Evolutionary conservation across 805 yeast species (phyloP), one percentile per base, ranked within the genome.

Genomic region (Candida ascalaphidarum): DNA sequence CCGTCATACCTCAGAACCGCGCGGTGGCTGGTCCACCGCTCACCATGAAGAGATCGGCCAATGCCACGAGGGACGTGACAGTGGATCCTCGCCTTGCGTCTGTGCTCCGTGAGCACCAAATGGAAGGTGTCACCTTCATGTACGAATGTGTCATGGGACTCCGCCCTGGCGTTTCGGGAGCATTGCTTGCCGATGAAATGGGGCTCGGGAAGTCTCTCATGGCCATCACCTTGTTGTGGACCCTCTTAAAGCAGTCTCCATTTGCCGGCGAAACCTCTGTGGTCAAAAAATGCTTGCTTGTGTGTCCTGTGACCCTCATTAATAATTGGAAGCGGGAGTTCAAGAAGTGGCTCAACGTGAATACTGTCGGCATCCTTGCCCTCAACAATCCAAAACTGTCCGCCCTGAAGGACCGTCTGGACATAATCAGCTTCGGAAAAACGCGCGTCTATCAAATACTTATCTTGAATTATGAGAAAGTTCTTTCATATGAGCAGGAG

Each of bases 111-210:
- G 79, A 81, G 0, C 97, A 92, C 55, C 98, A 92, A 50, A 53
- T 71, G 10, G 88, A 81, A 38, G 98, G 96, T 2, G 82, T 89
- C 1, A 50, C 56, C 29, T 92, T 92, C 44, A 56, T 92, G 40
- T 84, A 84, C 47, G 80, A 81, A 32, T 83, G 95, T 41, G 69
- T 88, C 2, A 72, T 81, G 78, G 94, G 94, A 0, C 55, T 69
- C 28, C 57, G 69, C 15, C 58, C 60, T 2, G 71, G 72, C 0
- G n/a, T n/a, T n/a, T 41, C 55, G 23, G 97, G 98, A 0, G 88
- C 89, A 2, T 55, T 92, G 4, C 52, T 92, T 23, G 98, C 98
- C 0, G 98, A 92, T 52, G 97, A 89, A 43, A 92, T 92, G 98
- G 98, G 98, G 0, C 60, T 92, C 11, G 96, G 96, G 2, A 62